Conservation (phyloP, 2,329 filamentous ascomycete species). For the Nannizzia gypsea region DNA sequence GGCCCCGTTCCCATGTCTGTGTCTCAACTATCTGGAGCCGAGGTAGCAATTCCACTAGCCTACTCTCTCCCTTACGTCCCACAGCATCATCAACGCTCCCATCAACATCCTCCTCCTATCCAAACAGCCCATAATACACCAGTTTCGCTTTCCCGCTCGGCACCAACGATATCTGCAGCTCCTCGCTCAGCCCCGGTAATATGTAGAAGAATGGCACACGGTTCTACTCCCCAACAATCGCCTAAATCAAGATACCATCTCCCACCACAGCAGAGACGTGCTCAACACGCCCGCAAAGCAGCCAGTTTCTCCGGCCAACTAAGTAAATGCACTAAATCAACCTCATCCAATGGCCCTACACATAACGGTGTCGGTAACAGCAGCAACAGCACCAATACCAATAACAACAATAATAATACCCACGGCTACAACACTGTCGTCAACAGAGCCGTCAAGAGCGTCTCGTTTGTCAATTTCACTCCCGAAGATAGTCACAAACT, state of each 20-base stretch:
- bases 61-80: constrained; percentile 8
- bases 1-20: constrained; percentile 18
- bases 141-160: constrained; percentile 6
- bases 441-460: constrained; percentile 9
- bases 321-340: constrained; percentile 21
- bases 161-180: constrained; percentile 1
- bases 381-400: neutral
- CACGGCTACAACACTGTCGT: neutral
- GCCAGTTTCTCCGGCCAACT: constrained; percentile 20
- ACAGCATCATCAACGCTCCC: neutral
- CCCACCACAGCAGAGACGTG: constrained; percentile 24
- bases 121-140: neutral
- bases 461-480: constrained; percentile 81
- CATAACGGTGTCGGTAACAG: neutral
- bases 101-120: constrained; percentile 5
- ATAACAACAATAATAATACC: neutral
- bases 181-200: constrained; percentile 8
- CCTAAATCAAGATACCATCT: constrained; percentile 21
- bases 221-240: constrained; percentile 13
- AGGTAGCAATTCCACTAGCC: constrained; percentile 2
- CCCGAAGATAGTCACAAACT: constrained; percentile 65
- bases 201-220: neutral
- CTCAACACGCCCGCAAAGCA: constrained; percentile 28
- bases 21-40: constrained; percentile 9
- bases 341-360: neutral